Evolutionary conservation across 2,329 filamentous ascomycete species (phyloP).

Genomic region (Stagonosporopsis tanaceti): DNA sequence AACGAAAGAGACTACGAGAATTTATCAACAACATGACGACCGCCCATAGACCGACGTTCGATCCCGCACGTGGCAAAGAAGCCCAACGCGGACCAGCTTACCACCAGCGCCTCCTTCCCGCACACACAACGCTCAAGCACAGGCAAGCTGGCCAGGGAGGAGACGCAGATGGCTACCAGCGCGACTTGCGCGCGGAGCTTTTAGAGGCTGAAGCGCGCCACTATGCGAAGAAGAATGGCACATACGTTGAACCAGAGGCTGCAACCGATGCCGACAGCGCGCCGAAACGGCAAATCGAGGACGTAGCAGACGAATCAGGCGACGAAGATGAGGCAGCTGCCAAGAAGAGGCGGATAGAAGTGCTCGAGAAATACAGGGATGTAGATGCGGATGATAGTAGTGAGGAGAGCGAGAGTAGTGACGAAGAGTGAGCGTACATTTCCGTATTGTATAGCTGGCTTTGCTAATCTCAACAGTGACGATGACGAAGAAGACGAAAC

Average conservation of each 20-base stretch:
- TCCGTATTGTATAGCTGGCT: neutral
- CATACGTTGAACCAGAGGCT: constrained; percentile 59
- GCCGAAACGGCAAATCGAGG: constrained; percentile 71
- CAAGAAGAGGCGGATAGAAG: constrained; percentile 75
- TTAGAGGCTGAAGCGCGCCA: constrained; percentile 87
- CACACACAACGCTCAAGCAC: constrained; percentile 87
- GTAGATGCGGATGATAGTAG: constrained; percentile 80
- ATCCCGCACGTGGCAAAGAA: constrained; percentile 95
- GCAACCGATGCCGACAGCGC: constrained; percentile 51
- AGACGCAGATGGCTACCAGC: constrained; percentile 71
- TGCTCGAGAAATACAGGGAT: constrained; percentile 86
- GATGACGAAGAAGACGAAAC: constrained; percentile 77
- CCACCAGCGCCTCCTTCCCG: constrained; percentile 93
- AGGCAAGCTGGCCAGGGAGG: constrained; percentile 90
- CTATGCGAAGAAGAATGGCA: constrained; percentile 83
- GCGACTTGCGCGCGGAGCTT: constrained; percentile 89
- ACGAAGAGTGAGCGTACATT: constrained; percentile 59
- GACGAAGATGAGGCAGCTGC: constrained; percentile 76
- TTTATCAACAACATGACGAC: constrained; percentile 53
- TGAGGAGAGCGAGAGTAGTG: constrained; percentile 62
- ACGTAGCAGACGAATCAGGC: constrained; percentile 50
- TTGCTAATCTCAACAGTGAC: constrained; percentile 42
- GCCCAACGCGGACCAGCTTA: constrained; percentile 91
- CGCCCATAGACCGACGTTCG: constrained; percentile 89
- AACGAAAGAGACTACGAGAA: neutral